phyloP scores from a whole-genome alignment of 2,329 filamentous ascomycete species.

The Phoma sp. region DNA sequence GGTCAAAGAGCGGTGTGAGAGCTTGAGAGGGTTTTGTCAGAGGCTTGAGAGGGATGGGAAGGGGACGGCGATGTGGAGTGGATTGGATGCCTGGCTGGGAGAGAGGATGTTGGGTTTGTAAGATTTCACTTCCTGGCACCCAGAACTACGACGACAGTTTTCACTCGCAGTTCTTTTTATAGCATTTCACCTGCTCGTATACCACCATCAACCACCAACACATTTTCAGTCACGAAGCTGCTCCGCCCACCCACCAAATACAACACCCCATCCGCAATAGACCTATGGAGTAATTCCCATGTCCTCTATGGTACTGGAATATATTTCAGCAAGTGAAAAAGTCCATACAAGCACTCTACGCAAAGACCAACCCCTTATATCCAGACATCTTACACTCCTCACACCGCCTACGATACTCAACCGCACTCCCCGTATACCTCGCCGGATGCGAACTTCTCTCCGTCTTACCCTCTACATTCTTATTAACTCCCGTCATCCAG shows the following conservation, averaged over 20 bases:
- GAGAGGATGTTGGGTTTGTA: background rate
- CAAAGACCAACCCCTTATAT: conserved; percentile 29
- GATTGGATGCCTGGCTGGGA: conserved; percentile 23
- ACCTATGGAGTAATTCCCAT: background rate
- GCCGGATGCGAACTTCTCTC: conserved; percentile 50
- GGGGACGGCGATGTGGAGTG: conserved; percentile 23
- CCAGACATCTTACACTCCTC: conserved; percentile 26
- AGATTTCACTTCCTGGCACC: background rate
- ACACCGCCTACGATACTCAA: conserved; percentile 50
- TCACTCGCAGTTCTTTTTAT: no score
- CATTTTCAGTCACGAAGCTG: conserved; percentile 34
- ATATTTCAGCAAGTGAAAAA: no score
- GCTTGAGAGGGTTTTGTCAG: conserved; percentile 53
- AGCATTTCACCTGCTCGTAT: conserved; percentile 2
- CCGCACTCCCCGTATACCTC: conserved; percentile 55
- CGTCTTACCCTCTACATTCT: conserved; percentile 53
- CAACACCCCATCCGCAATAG: conserved; percentile 39
- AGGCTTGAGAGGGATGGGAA: conserved; percentile 46
- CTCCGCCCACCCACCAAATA: conserved; percentile 34
- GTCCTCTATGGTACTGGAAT: no score
- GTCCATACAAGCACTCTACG: background rate
- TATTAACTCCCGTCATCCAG: conserved; percentile 65
- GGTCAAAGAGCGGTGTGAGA: conserved; percentile 49
- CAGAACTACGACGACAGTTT: background rate
- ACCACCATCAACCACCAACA: conserved; percentile 31